Conservation (phyloP, 441 rosid species). For the Mallotus repandus region DNA sequence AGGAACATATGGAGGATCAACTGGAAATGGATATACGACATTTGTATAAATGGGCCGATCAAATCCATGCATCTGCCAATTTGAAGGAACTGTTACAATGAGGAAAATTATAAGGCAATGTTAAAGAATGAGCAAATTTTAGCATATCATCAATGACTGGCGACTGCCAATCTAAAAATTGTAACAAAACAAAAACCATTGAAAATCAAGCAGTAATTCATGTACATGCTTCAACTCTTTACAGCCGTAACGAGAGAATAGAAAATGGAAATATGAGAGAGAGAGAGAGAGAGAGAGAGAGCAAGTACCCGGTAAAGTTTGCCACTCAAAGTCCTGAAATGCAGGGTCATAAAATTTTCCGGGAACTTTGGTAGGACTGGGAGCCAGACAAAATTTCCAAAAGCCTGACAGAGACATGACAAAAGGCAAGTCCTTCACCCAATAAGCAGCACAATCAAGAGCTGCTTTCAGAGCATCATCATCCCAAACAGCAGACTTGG, state of each 20-base stretch:
- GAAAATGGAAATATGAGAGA: background rate
- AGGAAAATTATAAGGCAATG: conserved; percentile 18
- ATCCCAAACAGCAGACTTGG: conserved; percentile 83
- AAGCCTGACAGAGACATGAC: conserved; percentile 81
- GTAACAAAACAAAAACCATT: background rate
- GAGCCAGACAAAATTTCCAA: conserved; percentile 88
- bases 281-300: background rate
- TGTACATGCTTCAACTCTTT: background rate
- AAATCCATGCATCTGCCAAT: conserved; percentile 98
- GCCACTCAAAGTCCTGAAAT: conserved; percentile 79
- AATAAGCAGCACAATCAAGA: conserved; percentile 72
- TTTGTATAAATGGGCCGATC: conserved; percentile 94
- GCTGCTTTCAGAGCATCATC: conserved; percentile 81
- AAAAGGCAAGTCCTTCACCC: conserved; percentile 84
- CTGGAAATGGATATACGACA: conserved; percentile 68
- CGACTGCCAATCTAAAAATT: background rate
- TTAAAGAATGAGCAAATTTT: conserved; percentile 4
- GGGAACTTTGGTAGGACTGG: conserved; percentile 64
- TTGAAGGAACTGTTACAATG: conserved; percentile 87
- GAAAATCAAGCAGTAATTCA: background rate
- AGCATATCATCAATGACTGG: background rate
- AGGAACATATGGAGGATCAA: conserved; percentile 86
- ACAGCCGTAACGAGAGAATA: background rate
- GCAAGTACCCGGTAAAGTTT: conserved; percentile 66
- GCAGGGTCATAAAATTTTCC: conserved; percentile 48